Evolutionary conservation across 345 rosid species (phyloP), one percentile per base, ranked within the genome.

Genomic region (Sonneratia alba): DNA sequence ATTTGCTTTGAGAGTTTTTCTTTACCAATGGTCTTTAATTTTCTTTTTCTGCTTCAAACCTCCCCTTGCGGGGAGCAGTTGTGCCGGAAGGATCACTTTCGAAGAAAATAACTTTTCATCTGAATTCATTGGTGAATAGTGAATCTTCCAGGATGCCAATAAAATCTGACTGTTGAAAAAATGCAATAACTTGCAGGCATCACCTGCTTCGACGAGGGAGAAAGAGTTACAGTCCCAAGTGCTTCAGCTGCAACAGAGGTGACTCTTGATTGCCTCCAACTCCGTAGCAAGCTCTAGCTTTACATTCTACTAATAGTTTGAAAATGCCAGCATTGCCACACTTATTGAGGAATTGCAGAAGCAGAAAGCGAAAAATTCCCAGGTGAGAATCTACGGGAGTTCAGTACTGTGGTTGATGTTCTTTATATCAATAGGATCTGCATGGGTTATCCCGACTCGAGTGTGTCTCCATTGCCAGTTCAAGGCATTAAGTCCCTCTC

Each of bases 191-290:
- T 47, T 81, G 81, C 83, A 93, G 98, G 68, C 71, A 36, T 75
- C 84, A 69, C 83, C 88, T 76, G 72, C 89, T 66, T 83, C 87
- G 37, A 45, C 74, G n/a, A 80, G 85, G 77, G 97, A 93, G 78
- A 89, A 74, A 75, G 97, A 89, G 78, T 85, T 93, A 72, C 87
- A 84, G 76, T 77, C 88, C 70, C 90, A 86, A 82, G 74, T 88
- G 79, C 70, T 79, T 67, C 80, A 73, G 74, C 89, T 93, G 63
- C 97, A 90, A 72, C 92, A 86, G 76, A 87, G 88, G 98, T 91
- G 87, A 56, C 73, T 47, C n/a, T 34, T 63, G 45, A 43, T 32
- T 48, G 62, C n/a, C 22, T 37, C 8, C 71, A 22, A 24, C 42
- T 62, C 32, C 36, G 42, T 73, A 66, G 27, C 59, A 36, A 37